Conservation (phyloP, 352 stramenopile genomes). For the Aphanomyces euteiches region DNA sequence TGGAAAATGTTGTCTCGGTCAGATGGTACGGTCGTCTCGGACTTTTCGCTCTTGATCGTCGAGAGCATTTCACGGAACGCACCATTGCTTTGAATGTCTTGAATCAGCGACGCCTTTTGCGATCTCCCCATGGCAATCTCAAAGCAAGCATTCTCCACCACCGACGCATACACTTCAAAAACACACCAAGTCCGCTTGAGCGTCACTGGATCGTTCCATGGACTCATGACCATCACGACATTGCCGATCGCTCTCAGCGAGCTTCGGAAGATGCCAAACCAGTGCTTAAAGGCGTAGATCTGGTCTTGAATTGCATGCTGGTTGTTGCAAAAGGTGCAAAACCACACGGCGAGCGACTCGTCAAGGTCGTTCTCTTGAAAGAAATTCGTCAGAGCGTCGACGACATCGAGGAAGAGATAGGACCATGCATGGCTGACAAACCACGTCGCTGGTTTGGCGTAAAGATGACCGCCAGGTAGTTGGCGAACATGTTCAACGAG, state of each 20-base stretch:
- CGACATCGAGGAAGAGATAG: constrained; percentile 23
- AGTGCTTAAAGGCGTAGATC: neutral
- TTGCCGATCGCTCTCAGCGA: constrained; percentile 1
- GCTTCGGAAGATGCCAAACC: neutral
- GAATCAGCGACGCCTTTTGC: constrained; percentile 1
- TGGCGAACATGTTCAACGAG: constrained; percentile 1
- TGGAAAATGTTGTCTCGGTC: constrained; percentile 5
- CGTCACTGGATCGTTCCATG: neutral
- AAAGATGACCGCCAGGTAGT: neutral
- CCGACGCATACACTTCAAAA: constrained; percentile 7
- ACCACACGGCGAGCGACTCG: neutral
- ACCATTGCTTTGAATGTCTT: neutral
- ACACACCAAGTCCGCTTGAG: constrained; percentile 17
- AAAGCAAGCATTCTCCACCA: neutral
- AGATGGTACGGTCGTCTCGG: neutral
- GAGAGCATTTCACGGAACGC: neutral
- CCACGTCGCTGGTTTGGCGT: constrained; percentile 17
- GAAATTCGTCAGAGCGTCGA: neutral
- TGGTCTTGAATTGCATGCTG: neutral
- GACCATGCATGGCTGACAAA: constrained; percentile 26
- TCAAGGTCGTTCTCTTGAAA: neutral
- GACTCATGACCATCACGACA: constrained; percentile 21
- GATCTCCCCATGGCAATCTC: constrained; percentile 7
- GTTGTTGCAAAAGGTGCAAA: constrained; percentile 24
- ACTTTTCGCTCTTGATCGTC: constrained; percentile 1